Evolutionary conservation across 225 moss, liverwort and hornwort species (phyloP).

Genomic region (Climacium dendroides): DNA sequence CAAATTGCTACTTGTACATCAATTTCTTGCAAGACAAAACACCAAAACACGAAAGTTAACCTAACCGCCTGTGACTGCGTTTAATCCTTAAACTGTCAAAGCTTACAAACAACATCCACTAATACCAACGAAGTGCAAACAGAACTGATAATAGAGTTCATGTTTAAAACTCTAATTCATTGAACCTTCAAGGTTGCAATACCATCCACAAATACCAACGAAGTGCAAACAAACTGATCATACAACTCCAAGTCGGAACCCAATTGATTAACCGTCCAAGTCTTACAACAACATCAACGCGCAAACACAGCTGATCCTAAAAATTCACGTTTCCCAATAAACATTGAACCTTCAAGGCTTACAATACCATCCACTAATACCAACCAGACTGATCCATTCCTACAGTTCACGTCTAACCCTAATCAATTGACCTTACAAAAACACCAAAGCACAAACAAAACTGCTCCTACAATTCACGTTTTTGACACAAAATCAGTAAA

Average conservation of each 20-base stretch:
- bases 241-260: not conserved
- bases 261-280: not conserved
- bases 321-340: not conserved
- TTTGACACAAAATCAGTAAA: not conserved
- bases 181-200: not conserved
- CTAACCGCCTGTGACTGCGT: not conserved
- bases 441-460: not conserved
- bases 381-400: not conserved
- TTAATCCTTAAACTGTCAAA: not conserved
- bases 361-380: not conserved
- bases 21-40: not conserved
- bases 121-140: not conserved
- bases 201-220: not conserved
- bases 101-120: not conserved
- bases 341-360: not conserved
- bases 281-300: not conserved
- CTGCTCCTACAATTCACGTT: not conserved
- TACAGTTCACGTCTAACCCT: not conserved
- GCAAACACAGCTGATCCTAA: not conserved
- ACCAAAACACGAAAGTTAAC: not conserved
- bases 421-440: not conserved
- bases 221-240: not conserved
- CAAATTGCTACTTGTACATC: not conserved
- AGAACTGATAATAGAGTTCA: not conserved
- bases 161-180: not conserved